A percentile compares a stretch with the other conserved stretches of the same genome.
Evolutionary conservation across 192 early-diverging fungal genomes (phyloP).

Genomic region (Martensiomyces pterosporus): DNA sequence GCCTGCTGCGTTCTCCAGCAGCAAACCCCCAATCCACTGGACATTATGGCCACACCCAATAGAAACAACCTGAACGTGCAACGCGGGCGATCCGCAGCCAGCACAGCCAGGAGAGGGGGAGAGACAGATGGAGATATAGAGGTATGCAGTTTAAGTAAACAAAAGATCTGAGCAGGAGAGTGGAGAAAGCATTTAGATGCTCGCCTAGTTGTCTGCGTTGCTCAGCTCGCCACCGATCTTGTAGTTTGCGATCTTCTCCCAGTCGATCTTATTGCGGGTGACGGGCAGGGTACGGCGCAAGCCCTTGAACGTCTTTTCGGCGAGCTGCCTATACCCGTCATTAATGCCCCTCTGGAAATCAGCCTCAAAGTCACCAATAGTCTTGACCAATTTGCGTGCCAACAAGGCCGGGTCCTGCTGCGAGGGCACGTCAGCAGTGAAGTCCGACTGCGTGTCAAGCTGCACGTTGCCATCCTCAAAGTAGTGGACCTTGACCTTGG

Average conservation of each 20-base stretch:
- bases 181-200: no score
- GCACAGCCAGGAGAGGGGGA: no score
- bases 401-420: slow-evolving; percentile 4
- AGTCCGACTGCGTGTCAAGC: slow-evolving; percentile 73
- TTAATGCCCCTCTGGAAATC: slow-evolving; percentile 84
- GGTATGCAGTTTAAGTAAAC: not conserved
- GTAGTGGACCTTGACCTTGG: slow-evolving; percentile 89
- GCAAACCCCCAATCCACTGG: no score
- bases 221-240: slow-evolving; percentile 42
- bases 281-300: slow-evolving; percentile 86
- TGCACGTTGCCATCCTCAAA: slow-evolving; percentile 99
- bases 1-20: no score
- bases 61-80: no score
- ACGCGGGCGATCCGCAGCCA: no score
- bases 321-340: slow-evolving; percentile 71
- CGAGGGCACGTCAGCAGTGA: slow-evolving; percentile 28
- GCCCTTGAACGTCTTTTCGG: slow-evolving; percentile 86
- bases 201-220: slow-evolving; percentile 17
- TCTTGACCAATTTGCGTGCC: slow-evolving; percentile 58
- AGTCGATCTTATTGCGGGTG: slow-evolving; percentile 90
- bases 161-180: no score
- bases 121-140: no score
- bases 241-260: slow-evolving; percentile 68
- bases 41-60: no score
- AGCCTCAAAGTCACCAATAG: slow-evolving; percentile 68